Conservation (phyloP, 78 protist species). For the Mantamonas sphyraenae region DNA sequence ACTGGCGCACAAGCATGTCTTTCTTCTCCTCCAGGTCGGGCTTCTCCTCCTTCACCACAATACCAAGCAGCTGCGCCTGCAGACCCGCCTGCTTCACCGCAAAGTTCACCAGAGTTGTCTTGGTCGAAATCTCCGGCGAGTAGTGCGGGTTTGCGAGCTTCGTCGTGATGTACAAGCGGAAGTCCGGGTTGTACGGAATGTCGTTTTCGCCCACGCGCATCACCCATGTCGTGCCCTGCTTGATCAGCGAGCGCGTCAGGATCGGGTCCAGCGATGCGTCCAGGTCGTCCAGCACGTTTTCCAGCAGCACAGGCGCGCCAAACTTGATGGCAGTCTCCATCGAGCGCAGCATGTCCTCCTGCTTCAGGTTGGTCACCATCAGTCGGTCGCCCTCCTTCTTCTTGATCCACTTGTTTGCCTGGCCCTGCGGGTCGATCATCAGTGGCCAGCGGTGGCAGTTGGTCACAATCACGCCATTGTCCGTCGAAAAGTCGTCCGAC, state of each 20-base stretch:
- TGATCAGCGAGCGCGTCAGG: constrained; percentile 36
- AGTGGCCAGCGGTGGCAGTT: constrained; percentile 78
- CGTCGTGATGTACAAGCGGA: constrained; percentile 74
- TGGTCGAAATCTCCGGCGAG: constrained; percentile 77
- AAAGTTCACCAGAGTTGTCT: constrained; percentile 79
- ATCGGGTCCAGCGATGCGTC: constrained; percentile 74
- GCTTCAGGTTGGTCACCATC: constrained; percentile 24
- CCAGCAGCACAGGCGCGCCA: constrained; percentile 74
- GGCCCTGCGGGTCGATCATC: constrained; percentile 85
- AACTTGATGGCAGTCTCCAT: constrained; percentile 69
- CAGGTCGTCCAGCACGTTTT: constrained; percentile 58
- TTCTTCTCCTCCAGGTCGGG: constrained; percentile 78
- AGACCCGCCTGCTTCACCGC: constrained; percentile 78
- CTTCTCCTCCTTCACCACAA: constrained; percentile 69
- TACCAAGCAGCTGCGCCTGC: constrained; percentile 80
- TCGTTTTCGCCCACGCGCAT: constrained; percentile 72
- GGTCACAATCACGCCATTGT: constrained; percentile 79
- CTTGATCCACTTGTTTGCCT: constrained; percentile 78
- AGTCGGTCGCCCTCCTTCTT: constrained; percentile 43
- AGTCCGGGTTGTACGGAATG: constrained; percentile 64
- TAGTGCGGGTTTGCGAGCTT: constrained; percentile 73
- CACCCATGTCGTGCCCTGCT: constrained; percentile 24
- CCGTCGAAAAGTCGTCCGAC: constrained; percentile 58
- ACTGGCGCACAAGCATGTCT: constrained; percentile 42
- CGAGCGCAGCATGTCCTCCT: constrained; percentile 20